A percentile compares a stretch with the other conserved stretches of the same genome.
Evolutionary conservation across 2,329 filamentous ascomycete genomes (phyloP).

Genomic region (Thielaviopsis cerberus): DNA sequence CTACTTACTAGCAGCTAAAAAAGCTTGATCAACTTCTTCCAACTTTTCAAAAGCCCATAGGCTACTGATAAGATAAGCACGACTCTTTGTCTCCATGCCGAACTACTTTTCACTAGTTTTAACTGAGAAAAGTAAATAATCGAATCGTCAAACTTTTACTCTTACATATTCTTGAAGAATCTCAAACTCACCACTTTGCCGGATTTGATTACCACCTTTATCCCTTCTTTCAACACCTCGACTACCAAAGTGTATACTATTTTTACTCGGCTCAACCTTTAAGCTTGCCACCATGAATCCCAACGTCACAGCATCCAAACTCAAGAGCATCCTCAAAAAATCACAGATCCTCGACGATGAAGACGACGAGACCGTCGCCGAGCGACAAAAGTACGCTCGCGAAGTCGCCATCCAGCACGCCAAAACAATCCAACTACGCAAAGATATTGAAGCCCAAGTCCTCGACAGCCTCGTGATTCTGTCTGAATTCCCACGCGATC

Average conservation of each 20-base stretch:
- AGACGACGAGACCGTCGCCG: background rate
- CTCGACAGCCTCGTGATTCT: slow-evolving; percentile 54
- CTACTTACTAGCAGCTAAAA: background rate
- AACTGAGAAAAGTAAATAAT: background rate
- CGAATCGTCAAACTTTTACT: background rate
- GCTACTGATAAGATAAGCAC: background rate
- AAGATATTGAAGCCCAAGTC: slow-evolving; percentile 57
- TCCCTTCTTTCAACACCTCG: background rate
- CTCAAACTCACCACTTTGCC: background rate
- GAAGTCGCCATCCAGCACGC: slow-evolving; percentile 69
- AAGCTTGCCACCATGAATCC: slow-evolving; percentile 2
- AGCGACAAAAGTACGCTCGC: slow-evolving; percentile 22
- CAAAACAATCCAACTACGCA: slow-evolving; percentile 61
- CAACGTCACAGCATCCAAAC: slow-evolving; percentile 14
- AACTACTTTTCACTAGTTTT: background rate
- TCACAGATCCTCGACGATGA: slow-evolving; percentile 17
- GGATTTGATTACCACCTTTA: background rate
- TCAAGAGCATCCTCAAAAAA: slow-evolving; percentile 45
- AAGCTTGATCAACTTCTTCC: no score
- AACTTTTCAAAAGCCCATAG: background rate
- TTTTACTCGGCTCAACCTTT: background rate
- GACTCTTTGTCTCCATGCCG: background rate
- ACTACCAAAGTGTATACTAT: background rate
- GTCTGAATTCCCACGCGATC: slow-evolving; percentile 35
- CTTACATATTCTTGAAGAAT: background rate